These are phyloP conservation scores for Lecanoromycetidae sp. DNA, from an alignment of 2,329 filamentous ascomycete genomes.

Conservation along the genomic window DNA sequence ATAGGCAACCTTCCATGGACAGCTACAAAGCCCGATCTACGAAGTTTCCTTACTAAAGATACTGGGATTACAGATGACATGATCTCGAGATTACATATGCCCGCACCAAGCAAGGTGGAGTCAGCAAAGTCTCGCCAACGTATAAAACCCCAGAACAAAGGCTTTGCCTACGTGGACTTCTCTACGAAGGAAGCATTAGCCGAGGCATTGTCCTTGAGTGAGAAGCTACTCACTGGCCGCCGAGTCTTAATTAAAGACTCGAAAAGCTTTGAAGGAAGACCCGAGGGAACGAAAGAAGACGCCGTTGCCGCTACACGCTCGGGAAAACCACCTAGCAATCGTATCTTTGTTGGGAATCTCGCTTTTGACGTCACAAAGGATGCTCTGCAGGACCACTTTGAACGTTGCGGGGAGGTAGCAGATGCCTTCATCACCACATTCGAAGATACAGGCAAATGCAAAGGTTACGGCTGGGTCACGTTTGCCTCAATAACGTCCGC, in stretches of 20 bases:
- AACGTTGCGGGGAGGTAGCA: slow-evolving; percentile 69
- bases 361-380: slow-evolving; percentile 73
- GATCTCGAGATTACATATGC: slow-evolving; percentile 78
- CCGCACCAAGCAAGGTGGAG: slow-evolving; percentile 41
- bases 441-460: slow-evolving; percentile 94
- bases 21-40: slow-evolving; percentile 60
- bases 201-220: slow-evolving; percentile 74
- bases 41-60: slow-evolving; percentile 65
- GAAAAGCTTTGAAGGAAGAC: slow-evolving; percentile 81
- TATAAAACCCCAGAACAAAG: slow-evolving; percentile 59
- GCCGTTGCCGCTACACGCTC: slow-evolving; percentile 23
- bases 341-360: slow-evolving; percentile 83
- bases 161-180: slow-evolving; percentile 95
- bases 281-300: slow-evolving; percentile 48
- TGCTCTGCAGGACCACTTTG: slow-evolving; percentile 67
- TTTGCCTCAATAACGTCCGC: slow-evolving; percentile 71
- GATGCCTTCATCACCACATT: slow-evolving; percentile 88
- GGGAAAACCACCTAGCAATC: slow-evolving; percentile 58
- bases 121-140: slow-evolving; percentile 5
- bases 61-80: slow-evolving; percentile 48
- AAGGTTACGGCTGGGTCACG: slow-evolving; percentile 90
- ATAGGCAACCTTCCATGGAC: slow-evolving; percentile 90
- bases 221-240: slow-evolving; percentile 63
- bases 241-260: slow-evolving; percentile 87
- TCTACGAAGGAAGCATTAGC: slow-evolving; percentile 53